These are phyloP conservation scores for Lathyrus aphaca DNA, from an alignment of 306 rosid genomes.

Conservation along the genomic window DNA sequence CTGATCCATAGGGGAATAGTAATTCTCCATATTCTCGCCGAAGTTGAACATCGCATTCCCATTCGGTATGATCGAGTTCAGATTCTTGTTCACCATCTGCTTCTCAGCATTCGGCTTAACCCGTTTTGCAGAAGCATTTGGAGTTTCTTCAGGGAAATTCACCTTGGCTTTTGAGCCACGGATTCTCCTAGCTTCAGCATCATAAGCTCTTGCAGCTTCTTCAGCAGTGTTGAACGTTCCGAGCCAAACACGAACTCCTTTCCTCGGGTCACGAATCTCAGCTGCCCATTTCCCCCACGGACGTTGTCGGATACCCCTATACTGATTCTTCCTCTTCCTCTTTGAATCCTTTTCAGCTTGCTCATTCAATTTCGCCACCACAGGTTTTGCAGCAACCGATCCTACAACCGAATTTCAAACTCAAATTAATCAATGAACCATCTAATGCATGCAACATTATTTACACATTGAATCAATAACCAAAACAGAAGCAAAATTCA, in stretches of 20 bases:
- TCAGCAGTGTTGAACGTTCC: slow-evolving; percentile 98
- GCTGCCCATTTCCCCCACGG: slow-evolving; percentile 99
- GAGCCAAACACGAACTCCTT: slow-evolving; percentile 98
- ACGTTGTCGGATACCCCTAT: slow-evolving; percentile 92
- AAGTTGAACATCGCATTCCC: slow-evolving; percentile 48
- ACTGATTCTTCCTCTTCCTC: slow-evolving; percentile 89
- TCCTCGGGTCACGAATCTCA: slow-evolving; percentile 94
- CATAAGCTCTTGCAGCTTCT: slow-evolving; percentile 98
- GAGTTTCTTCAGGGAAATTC: slow-evolving; percentile 80
- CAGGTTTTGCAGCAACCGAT: slow-evolving; percentile 51
- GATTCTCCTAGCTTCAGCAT: slow-evolving; percentile 89
- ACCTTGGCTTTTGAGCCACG: slow-evolving; percentile 97
- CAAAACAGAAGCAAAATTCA: slow-evolving; percentile 22
- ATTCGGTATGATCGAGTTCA: slow-evolving; percentile 49
- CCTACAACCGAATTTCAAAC: slow-evolving; percentile 47
- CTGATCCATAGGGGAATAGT: slow-evolving; percentile 48
- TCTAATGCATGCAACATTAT: slow-evolving; percentile 3
- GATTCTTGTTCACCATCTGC: slow-evolving; percentile 44
- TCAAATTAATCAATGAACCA: slow-evolving; percentile 9
- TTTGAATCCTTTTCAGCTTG: slow-evolving; percentile 68
- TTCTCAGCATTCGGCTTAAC: slow-evolving; percentile 51
- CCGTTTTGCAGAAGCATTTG: slow-evolving; percentile 48
- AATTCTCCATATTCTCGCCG: slow-evolving; percentile 48
- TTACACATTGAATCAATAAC: not conserved
- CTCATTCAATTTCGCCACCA: slow-evolving; percentile 43